Evolutionary conservation across 2,329 filamentous ascomycete species (phyloP), one percentile per base, ranked within the genome.

Genomic region (Calonectria pseudoturangicola): DNA sequence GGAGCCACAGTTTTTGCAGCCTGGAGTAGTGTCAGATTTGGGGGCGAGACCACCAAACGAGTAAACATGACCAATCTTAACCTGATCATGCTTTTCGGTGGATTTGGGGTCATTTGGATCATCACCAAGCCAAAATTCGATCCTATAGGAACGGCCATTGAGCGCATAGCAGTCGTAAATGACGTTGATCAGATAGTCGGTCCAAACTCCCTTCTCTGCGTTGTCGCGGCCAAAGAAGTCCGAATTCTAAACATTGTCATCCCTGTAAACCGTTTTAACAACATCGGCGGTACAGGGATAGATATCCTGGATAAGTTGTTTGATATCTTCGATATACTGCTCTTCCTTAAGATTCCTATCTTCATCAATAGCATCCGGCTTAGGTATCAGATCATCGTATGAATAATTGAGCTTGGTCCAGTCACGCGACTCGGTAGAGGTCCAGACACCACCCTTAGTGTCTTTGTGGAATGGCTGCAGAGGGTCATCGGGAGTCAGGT

Each of bases 381-480:
- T 9, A 30, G 28, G 30, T 13, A 4, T 18, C 50, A 69, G 33
- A 43, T 64, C 58, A 25, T 65, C 60, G 16, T 70, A 70, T 10
- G 64, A 48, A 39, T 70, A 65, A 47, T 33, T 16, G 18, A 56
- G 36, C 15, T 48, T 16, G 9, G 60, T 70, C 68, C 68, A 64
- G 15, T 64, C 47, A 4, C 68, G 36, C n/a, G 28, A 33, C 12
- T 12, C 8, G 2, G 43, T 33, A 2, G 74, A 66, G 0, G 73
- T 75, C 47, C 50, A 75, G 45, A 68, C 56, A 2, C 50, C 65
- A 0, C 4, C 28, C 6, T 60, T 28, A 0, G 39, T 54, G 16
- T 68, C 51, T 4, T 36, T 33, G 56, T 74, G 73, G 48, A 75
- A 75, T 5, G 73, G 71, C n/a, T 67, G 18, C 13, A 75, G 68